These are phyloP conservation scores for Paxillus ammoniavirescens DNA, from an alignment of 768 basidiomycete genomes.

Conservation along the genomic window DNA sequence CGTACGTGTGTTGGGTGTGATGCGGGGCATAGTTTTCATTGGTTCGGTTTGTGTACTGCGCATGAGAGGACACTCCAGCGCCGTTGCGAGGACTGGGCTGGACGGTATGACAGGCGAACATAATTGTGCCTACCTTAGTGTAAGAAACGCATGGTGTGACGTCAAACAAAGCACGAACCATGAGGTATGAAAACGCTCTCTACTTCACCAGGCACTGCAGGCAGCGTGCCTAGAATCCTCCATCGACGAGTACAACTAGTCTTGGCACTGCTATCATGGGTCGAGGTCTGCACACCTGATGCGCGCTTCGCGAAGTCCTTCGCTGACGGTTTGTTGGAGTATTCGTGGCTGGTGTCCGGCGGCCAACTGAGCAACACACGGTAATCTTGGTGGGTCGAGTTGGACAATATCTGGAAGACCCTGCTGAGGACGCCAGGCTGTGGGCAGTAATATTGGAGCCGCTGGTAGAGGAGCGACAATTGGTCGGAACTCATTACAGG, in stretches of 20 bases:
- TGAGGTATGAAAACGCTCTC: constrained; percentile 91
- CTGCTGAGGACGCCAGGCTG: constrained; percentile 51
- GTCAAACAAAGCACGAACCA: constrained; percentile 52
- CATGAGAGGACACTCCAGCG: constrained; percentile 17
- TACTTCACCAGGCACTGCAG: constrained; percentile 59
- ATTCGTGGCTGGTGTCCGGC: constrained; percentile 48
- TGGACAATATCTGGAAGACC: constrained; percentile 78
- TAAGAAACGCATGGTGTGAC: constrained; percentile 33
- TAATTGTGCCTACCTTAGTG: constrained; percentile 31
- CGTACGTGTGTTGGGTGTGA: constrained; percentile 27
- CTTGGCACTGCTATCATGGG: constrained; percentile 66
- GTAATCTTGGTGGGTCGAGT: constrained; percentile 46
- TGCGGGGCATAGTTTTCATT: constrained; percentile 27
- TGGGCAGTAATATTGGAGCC: constrained; percentile 55
- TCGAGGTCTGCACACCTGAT: constrained; percentile 55
- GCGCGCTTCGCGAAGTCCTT: constrained; percentile 57
- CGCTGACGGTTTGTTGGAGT: constrained; percentile 41
- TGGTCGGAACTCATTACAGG: constrained; percentile 58
- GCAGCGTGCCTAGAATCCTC: constrained; percentile 67
- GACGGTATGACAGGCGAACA: constrained; percentile 40
- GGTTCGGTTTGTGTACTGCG: constrained; percentile 23
- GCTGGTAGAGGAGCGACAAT: constrained; percentile 55
- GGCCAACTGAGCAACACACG: constrained; percentile 75
- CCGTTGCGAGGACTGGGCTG: constrained; percentile 24
- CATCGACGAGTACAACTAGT: constrained; percentile 86